phyloP scores from a whole-genome alignment of 1,139 yeast genomes.

The Diutina rugosa region DNA sequence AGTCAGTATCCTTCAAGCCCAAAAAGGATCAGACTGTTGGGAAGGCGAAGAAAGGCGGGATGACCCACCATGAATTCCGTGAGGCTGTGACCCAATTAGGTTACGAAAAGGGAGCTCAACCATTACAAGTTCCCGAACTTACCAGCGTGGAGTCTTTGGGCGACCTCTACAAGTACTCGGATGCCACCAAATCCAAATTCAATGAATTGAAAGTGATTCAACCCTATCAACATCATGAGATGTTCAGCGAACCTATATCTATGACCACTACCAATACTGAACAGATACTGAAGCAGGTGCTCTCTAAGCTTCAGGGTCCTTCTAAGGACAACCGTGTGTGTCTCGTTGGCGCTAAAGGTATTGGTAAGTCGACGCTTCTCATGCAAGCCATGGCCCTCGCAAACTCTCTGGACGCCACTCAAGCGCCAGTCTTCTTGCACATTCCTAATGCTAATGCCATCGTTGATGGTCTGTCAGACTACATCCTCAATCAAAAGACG shows the following conservation, averaged over 20 bases:
- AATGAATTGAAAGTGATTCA: constrained; percentile 41
- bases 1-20: constrained; percentile 5
- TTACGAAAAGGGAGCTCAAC: constrained; percentile 20
- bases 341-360: constrained; percentile 61
- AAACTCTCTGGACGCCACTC: constrained; percentile 23
- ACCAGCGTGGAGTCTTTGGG: constrained; percentile 7
- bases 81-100: constrained; percentile 27
- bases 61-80: constrained; percentile 28
- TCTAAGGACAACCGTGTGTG: constrained; percentile 38
- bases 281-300: constrained; percentile 15
- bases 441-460: constrained; percentile 51
- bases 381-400: constrained; percentile 58
- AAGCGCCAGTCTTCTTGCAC: constrained; percentile 49
- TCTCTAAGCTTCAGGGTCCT: constrained; percentile 10
- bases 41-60: constrained; percentile 26
- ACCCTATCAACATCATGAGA: constrained; percentile 52
- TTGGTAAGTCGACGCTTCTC: constrained; percentile 67
- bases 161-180: constrained; percentile 13
- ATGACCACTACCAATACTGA: constrained; percentile 28
- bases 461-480: constrained; percentile 64
- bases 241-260: constrained; percentile 44
- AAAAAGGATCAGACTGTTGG: constrained; percentile 3
- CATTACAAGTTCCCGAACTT: constrained; percentile 7
- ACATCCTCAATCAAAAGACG: constrained; percentile 36
- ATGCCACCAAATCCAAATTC: constrained; percentile 14